Evolutionary conservation across 768 basidiomycete species (phyloP).

Genomic region (Hericium erinaceus): DNA sequence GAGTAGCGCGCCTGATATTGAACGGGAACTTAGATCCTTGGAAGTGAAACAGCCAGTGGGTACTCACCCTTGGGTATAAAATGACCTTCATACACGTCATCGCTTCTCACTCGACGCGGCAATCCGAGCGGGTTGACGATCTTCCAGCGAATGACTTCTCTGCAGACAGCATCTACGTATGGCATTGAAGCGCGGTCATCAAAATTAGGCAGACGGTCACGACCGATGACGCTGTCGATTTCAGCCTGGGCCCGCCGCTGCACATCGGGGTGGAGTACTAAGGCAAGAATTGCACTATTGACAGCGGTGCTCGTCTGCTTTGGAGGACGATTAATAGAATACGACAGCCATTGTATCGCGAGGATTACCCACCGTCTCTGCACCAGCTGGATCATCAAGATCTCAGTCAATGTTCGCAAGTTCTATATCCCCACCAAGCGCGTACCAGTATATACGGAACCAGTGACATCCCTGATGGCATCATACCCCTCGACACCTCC

Average conservation of each 20-base stretch:
- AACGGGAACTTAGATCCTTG: neutral
- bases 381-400: neutral
- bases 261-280: neutral
- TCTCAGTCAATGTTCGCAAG: neutral
- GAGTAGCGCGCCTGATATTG: slow-evolving; percentile 6
- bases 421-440: neutral
- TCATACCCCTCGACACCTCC: neutral
- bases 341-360: neutral
- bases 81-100: slow-evolving; percentile 45
- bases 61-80: slow-evolving; percentile 44
- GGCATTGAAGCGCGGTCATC: slow-evolving; percentile 2
- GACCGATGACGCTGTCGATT: slow-evolving; percentile 11
- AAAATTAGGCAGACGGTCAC: slow-evolving; percentile 7
- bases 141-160: slow-evolving; percentile 5
- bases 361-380: neutral
- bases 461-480: neutral
- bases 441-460: neutral
- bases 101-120: slow-evolving; percentile 31
- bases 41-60: neutral
- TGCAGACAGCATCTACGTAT: slow-evolving; percentile 1
- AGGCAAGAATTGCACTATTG: neutral
- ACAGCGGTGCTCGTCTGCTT: neutral
- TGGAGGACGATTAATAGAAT: neutral
- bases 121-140: slow-evolving; percentile 1
- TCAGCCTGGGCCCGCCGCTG: slow-evolving; percentile 10